Base-by-base conservation (phyloP, 495 filamentous ascomycete genomes). In the Daldinia childiae region DNA sequence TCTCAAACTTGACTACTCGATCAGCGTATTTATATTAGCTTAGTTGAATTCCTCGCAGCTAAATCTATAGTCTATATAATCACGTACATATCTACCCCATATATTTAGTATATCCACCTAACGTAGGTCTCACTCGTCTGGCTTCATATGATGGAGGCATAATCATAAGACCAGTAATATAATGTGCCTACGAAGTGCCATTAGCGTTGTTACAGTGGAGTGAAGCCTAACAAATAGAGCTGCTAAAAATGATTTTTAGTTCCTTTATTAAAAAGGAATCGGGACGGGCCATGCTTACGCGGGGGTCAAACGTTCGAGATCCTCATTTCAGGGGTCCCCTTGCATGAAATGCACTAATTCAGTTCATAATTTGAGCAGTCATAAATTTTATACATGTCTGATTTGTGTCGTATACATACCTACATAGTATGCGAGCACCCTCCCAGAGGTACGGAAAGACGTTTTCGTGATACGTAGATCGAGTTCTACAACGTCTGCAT, bases 231-330 rank as follows among this genome's bases (percentile, higher is more conserved):
- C 7, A 54, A 30, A 58, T 62, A 34, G 9, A n/a, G 30, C 38
- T 38, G 27, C 19, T 14, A 48, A 21, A 58, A 51, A 12, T 29
- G 12, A 14, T 34, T 34, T 54, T 30, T 58, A 58, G 63, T 54
- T 5, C 27, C 14, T 3, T 54, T 24, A 17, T 29, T 15, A 54
- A 30, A 52, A 54, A 30, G 50, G 50, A 54, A 30, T 30, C 50
- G 50, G 50, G 50, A 54, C 50, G 50, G 50, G 21, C 50, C 50
- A 54, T 54, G 27, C 11, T 29, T 54, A 30, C 50, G 50, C 43
- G 50, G 50, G 50, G 27, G 29, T 24, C 6, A 39, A 32, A 67
- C n/a, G 12, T 60, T 55, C 34, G 34, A 67, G 56, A 67, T 52
- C 39, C 48, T 60, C 30, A 60, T 45, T 39, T 27, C 17, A 68